Conservation (phyloP, 306 rosid genomes). For the Trifolium subterraneum region DNA sequence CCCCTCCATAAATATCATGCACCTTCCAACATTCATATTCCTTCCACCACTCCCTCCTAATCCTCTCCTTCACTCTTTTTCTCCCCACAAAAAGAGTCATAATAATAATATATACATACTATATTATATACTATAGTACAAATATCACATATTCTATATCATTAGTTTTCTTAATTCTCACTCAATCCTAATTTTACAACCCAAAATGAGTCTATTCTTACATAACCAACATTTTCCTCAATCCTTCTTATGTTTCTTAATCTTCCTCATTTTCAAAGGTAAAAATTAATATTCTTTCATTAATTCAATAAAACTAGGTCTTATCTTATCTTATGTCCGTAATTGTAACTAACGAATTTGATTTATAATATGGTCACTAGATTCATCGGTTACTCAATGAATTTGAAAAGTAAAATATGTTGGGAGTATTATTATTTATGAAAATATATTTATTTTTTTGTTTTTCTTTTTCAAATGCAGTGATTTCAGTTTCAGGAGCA, state of each 20-base stretch:
- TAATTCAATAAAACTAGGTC: background rate
- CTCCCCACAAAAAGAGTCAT: conserved; percentile 35
- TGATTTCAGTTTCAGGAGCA: conserved; percentile 60
- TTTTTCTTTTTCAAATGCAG: conserved; percentile 37
- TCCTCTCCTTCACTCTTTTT: conserved; percentile 46
- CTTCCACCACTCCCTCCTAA: conserved; percentile 47
- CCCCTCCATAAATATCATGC: conserved; percentile 46
- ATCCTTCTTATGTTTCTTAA: conserved; percentile 34
- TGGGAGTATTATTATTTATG: no score
- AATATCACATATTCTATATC: conserved; percentile 22
- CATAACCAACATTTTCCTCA: conserved; percentile 26
- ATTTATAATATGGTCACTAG: no score
- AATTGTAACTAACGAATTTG: no score
- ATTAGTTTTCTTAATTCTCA: conserved; percentile 8
- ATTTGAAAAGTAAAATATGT: no score
- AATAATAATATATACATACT: background rate
- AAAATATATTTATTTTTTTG: no score
- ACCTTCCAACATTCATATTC: conserved; percentile 41
- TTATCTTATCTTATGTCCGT: no score
- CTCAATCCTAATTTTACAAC: background rate
- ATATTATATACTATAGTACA: background rate
- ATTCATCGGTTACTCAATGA: no score
- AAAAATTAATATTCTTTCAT: background rate
- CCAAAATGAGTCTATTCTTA: conserved; percentile 45
- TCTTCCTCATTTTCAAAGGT: conserved; percentile 46